Evolutionary conservation across 495 filamentous ascomycete genomes (phyloP).

Genomic region (Penicillium ochrochloron): DNA sequence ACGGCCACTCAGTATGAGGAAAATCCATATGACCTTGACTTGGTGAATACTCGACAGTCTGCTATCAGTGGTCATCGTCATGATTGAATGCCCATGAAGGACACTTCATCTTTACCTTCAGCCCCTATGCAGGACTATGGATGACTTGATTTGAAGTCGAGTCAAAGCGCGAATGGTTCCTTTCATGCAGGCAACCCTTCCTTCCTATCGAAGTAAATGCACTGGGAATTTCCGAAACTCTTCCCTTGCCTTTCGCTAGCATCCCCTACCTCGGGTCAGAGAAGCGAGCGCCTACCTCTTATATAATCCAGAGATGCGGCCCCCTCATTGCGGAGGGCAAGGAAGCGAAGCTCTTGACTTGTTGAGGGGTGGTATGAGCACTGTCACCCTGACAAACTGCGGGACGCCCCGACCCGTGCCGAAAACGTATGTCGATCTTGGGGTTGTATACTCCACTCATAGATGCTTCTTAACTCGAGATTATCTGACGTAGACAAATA

Average conservation of each 20-base stretch:
- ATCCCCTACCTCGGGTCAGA: background rate
- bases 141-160: too few species aligned
- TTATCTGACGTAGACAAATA: too few species aligned
- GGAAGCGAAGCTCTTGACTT: too few species aligned
- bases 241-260: background rate
- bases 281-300: background rate
- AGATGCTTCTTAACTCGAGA: too few species aligned
- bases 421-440: too few species aligned
- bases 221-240: background rate
- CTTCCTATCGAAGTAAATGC: background rate
- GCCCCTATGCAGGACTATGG: background rate
- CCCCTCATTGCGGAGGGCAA: too few species aligned
- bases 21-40: conserved; percentile 44
- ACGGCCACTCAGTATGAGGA: conserved; percentile 44
- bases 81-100: conserved; percentile 12
- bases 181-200: background rate
- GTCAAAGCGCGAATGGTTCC: background rate
- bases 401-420: too few species aligned
- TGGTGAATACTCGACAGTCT: conserved; percentile 43
- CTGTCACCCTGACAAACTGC: too few species aligned
- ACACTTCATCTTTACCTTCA: background rate
- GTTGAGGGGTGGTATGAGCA: too few species aligned
- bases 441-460: too few species aligned
- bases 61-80: conserved; percentile 31
- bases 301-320: too few species aligned